Percentiles rank a stretch among this genome's conserved stretches.
These are phyloP conservation scores for Yamadazyma spencermartinsiae DNA, from an alignment of 1,139 yeast genomes.

Conservation along the genomic window DNA sequence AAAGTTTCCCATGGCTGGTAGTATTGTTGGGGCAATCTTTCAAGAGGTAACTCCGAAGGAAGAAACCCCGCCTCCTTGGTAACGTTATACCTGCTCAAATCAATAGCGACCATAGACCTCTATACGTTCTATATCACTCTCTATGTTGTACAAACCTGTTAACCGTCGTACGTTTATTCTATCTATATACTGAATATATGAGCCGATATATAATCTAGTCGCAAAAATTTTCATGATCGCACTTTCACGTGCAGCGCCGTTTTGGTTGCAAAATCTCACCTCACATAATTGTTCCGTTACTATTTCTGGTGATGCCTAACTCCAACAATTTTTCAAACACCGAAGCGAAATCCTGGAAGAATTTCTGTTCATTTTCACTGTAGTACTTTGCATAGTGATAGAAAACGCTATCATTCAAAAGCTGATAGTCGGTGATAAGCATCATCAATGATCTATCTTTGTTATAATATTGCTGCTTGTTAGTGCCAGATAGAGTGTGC, in stretches of 20 bases:
- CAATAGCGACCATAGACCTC: slow-evolving; percentile 15
- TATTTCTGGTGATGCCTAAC: slow-evolving; percentile 44
- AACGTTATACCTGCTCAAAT: slow-evolving; percentile 63
- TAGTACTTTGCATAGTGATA: slow-evolving; percentile 52
- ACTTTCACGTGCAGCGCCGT: neutral
- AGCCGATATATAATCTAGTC: no score
- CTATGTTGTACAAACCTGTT: neutral
- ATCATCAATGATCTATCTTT: slow-evolving; percentile 52
- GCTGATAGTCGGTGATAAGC: slow-evolving; percentile 64
- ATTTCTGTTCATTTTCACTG: slow-evolving; percentile 52
- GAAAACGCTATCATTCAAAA: slow-evolving; percentile 50
- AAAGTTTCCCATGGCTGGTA: slow-evolving; percentile 78
- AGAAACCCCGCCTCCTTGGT: slow-evolving; percentile 74
- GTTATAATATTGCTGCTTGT: slow-evolving; percentile 38
- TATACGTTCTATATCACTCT: neutral
- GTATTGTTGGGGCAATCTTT: slow-evolving; percentile 57
- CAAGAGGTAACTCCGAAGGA: slow-evolving; percentile 67
- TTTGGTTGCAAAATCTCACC: neutral
- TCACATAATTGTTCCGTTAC: no score
- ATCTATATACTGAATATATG: neutral
- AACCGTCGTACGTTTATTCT: neutral
- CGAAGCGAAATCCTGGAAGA: slow-evolving; percentile 52
- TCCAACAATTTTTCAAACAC: slow-evolving; percentile 59
- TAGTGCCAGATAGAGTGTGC: slow-evolving; percentile 21
- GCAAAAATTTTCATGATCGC: slow-evolving; percentile 3